Evolutionary conservation across 306 rosid species (phyloP).

Genomic region (Carpinus viminea): DNA sequence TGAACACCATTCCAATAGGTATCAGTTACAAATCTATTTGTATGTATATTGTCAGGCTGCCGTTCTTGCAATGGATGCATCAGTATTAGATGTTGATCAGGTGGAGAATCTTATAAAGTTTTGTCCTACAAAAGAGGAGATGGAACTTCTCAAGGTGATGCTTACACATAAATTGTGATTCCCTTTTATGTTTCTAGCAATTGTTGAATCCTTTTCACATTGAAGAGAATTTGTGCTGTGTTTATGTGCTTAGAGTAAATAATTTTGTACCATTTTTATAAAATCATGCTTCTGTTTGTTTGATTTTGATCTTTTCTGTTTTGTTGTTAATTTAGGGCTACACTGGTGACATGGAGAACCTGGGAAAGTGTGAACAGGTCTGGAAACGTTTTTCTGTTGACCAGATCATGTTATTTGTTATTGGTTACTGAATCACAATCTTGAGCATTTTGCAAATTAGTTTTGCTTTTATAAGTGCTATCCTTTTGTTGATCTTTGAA

Average conservation of each 20-base stretch:
- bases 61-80: constrained; percentile 84
- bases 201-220: constrained; percentile 19
- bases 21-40: constrained; percentile 25
- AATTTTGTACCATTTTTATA: not conserved
- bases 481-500: not conserved
- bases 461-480: constrained; percentile 1
- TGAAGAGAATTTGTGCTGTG: constrained; percentile 4
- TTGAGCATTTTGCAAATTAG: constrained; percentile 1
- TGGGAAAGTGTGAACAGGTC: constrained; percentile 99
- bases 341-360: constrained; percentile 75
- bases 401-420: constrained; percentile 23
- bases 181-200: constrained; percentile 19
- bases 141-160: constrained; percentile 92
- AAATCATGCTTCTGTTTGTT: constrained; percentile 21
- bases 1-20: constrained; percentile 13
- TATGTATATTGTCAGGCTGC: constrained; percentile 72
- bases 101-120: constrained; percentile 93
- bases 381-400: constrained; percentile 32
- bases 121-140: constrained; percentile 98
- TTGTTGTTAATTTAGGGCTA: constrained; percentile 59
- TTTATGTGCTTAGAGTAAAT: constrained; percentile 24
- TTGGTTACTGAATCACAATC: constrained; percentile 10
- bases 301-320: constrained; percentile 33
- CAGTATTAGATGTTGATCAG: constrained; percentile 91
- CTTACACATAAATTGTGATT: constrained; percentile 21